Evolutionary conservation across 768 basidiomycete species (phyloP), one percentile per base, ranked within the genome.

Genomic region (Macrolepiota dolichaula): DNA sequence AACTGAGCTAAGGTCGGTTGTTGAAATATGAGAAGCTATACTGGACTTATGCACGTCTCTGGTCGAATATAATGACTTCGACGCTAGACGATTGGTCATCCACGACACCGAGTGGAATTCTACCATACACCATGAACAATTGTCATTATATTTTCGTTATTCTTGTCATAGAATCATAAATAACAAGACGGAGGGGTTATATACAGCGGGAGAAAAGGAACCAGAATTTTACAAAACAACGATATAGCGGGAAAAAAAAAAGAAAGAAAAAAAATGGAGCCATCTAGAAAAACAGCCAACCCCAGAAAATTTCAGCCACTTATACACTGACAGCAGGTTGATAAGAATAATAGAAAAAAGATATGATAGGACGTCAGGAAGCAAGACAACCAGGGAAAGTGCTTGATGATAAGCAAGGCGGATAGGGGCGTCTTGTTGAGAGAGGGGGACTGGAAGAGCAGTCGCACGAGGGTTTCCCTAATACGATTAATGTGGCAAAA

Each of bases 1-100:
- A 78, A 72, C 77, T 79, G 77, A 79, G 77, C 77, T 79, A 79
- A 73, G 71, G 70, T 71, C 69, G 73, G 29, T 24, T 47, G 35
- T 49, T 36, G 36, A 35, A 11, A 37, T 22, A 35, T 0, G 2
- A 9, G 0, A 15, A 42, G 12, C 7, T 17, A 6, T 7, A 40
- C 13, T 7, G 29, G 3, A 32, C 29, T 32, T 32, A 32, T 32
- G 29, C 29, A 3, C 29, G 7, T 32, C 7, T 32, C 29, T 32
- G 29, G 29, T 3, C 29, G 3, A 7, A 32, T 3, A 32, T 32
- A 32, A n/a, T n/a, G n/a, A n/a, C n/a, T n/a, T n/a, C n/a, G n/a
- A n/a, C n/a, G n/a, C n/a, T n/a, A n/a, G n/a, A n/a, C n/a, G n/a
- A n/a, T n/a, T n/a, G 3, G 29, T 32, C 29, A 32, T 7, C 29